Base-by-base conservation (phyloP, 2,329 filamentous ascomycete species). In the Alternaria novae-zelandiae region DNA sequence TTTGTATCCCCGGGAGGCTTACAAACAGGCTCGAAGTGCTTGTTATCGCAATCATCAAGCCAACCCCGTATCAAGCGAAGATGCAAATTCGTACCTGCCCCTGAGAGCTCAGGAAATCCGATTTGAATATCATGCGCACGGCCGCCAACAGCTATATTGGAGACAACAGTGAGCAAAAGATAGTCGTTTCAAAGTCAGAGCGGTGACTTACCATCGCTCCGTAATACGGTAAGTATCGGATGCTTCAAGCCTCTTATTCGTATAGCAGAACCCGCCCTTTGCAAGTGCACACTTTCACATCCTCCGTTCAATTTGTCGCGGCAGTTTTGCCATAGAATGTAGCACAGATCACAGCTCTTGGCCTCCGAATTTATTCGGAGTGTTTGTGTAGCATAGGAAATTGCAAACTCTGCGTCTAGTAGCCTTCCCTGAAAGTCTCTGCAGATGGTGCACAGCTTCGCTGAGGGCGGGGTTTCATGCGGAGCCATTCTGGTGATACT, bases 11-110 rank as follows among this genome's bases (percentile, higher is more conserved):
- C 7, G 8, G 10, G 10, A 13, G 36, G 57, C n/a, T 26, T 49
- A 26, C 56, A 62, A 13, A n/a, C n/a, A 30, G 28, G 28, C 5
- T 30, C 4, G 28, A 30, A 30, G 32, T 68, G 63, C 10, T 57
- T 57, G 1, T n/a, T 6, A 44, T 70, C 63, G 15, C 65, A 70
- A 20, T 70, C 61, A 1, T 49, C 10, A 12, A 69, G 57, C 67
- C 67, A 69, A 2, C 53, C 28, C n/a, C 45, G 47, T 20, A 69
- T 26, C 4, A 65, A 17, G 13, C 20, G 30, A 41, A 65, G 15
- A 64, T 4, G 46, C 20, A 11, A 17, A 13, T 30, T 2, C 4
- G 30, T 54, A 6, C 67, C 62, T 10, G 57, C 53, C 3, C 47
- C 30, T 30, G 67, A 58, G 17, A 69, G 59, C 15, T 61, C 26